Conservation (phyloP, 306 rosid species). For the Purshia tridentata region DNA sequence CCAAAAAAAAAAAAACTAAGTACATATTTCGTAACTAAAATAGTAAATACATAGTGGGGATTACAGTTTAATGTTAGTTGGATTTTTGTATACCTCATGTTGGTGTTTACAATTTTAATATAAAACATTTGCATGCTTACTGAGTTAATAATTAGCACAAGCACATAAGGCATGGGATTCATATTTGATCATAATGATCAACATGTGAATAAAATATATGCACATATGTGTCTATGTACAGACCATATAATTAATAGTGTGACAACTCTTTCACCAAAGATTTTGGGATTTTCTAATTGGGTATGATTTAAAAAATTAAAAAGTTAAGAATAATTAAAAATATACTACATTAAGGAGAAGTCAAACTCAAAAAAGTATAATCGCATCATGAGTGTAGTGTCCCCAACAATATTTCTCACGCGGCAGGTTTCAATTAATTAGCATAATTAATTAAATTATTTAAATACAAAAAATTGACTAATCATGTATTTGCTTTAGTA, state of each 20-base stretch:
- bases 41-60: no score
- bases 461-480: not conserved
- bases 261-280: not conserved
- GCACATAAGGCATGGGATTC: no score
- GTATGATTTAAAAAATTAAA: not conserved
- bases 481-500: not conserved
- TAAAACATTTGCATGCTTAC: not conserved
- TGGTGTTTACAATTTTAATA: not conserved
- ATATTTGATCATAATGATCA: no score
- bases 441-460: constrained; percentile 3
- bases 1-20: no score
- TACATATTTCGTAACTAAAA: no score
- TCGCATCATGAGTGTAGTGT: constrained; percentile 6
- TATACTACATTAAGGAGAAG: not conserved
- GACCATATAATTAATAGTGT: not conserved
- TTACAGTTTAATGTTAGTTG: no score
- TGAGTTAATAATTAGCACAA: no score
- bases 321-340: not conserved
- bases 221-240: not conserved
- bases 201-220: no score
- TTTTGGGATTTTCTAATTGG: not conserved
- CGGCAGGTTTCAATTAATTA: no score
- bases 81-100: no score
- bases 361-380: constrained; percentile 16
- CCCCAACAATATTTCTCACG: constrained; percentile 11